Conservation (phyloP, 2,329 filamentous ascomycete species). For the Calonectria ilicicola region DNA sequence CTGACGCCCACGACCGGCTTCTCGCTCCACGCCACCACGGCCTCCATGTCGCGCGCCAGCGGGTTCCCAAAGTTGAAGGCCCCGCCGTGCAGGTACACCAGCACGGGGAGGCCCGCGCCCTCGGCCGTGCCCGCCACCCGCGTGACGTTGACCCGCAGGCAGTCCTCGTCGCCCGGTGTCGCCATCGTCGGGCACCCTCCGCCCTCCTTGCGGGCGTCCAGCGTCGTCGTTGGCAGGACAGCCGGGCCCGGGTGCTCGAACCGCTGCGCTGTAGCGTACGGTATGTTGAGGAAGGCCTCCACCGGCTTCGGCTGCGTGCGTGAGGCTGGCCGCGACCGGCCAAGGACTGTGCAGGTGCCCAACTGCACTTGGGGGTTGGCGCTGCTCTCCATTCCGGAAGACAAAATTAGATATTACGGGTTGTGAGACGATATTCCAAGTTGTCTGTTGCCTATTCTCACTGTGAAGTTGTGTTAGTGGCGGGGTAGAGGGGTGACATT, state of each 20-base stretch:
- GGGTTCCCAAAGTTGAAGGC: constrained; percentile 69
- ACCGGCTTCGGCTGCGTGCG: constrained; percentile 52
- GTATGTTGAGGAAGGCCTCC: constrained; percentile 63
- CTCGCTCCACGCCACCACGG: constrained; percentile 68
- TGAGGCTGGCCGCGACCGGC: constrained; percentile 36
- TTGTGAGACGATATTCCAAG: no score
- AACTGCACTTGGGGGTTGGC: constrained; percentile 27
- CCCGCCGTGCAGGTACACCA: constrained; percentile 74
- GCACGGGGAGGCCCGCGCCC: constrained; percentile 53
- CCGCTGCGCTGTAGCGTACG: constrained; percentile 61
- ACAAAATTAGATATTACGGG: no score
- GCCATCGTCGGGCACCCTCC: background rate
- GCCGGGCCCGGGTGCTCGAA: constrained; percentile 53
- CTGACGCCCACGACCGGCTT: constrained; percentile 67
- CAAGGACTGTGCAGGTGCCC: constrained; percentile 39
- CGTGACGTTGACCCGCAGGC: constrained; percentile 65
- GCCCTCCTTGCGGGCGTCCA: constrained; percentile 53
- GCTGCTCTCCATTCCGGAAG: background rate
- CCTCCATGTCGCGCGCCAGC: constrained; percentile 68
- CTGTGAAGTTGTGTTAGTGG: background rate
- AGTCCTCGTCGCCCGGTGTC: constrained; percentile 55
- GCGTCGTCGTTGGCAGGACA: constrained; percentile 29
- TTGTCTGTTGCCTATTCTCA: background rate
- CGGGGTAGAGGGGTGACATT: background rate
- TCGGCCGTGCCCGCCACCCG: constrained; percentile 46